These are phyloP conservation scores for Neurospora terricola DNA, from an alignment of 495 filamentous ascomycete genomes.

Conservation along the genomic window DNA sequence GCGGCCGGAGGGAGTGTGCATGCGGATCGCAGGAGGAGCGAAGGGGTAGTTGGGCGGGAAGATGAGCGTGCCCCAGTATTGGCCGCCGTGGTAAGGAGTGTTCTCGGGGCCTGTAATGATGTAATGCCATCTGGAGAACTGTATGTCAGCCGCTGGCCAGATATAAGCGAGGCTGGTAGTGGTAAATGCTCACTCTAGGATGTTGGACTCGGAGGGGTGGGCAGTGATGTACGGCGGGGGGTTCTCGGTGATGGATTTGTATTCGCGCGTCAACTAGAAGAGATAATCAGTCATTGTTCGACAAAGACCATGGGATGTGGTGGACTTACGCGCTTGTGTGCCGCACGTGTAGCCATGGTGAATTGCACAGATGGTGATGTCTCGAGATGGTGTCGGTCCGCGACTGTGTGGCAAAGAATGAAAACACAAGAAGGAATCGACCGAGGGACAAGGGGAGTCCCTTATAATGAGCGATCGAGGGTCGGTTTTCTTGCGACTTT, in stretches of 20 bases:
- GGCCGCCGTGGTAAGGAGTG: slow-evolving; percentile 88
- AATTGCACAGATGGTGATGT: slow-evolving; percentile 33
- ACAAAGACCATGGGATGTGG: neutral
- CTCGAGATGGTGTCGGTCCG: neutral
- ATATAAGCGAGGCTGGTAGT: neutral
- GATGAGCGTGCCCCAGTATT: slow-evolving; percentile 96
- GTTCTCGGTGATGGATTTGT: slow-evolving; percentile 81
- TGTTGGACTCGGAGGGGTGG: slow-evolving; percentile 90
- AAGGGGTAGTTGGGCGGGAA: slow-evolving; percentile 97
- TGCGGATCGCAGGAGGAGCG: slow-evolving; percentile 91
- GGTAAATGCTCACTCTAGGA: slow-evolving; percentile 58
- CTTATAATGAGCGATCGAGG: neutral
- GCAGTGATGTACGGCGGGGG: slow-evolving; percentile 90
- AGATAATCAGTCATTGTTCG: neutral
- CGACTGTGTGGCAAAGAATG: neutral
- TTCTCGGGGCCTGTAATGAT: slow-evolving; percentile 92
- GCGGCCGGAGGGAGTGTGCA: slow-evolving; percentile 94
- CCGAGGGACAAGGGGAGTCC: neutral
- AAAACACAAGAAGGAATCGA: neutral
- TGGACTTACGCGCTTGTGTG: slow-evolving; percentile 66
- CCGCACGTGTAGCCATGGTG: slow-evolving; percentile 70
- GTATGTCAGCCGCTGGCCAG: slow-evolving; percentile 2
- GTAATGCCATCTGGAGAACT: slow-evolving; percentile 78
- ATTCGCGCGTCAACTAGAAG: slow-evolving; percentile 79
- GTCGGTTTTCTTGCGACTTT: neutral